These are phyloP conservation scores for Suhomyces taliae DNA, from an alignment of 1,139 yeast genomes.

Conservation along the genomic window DNA sequence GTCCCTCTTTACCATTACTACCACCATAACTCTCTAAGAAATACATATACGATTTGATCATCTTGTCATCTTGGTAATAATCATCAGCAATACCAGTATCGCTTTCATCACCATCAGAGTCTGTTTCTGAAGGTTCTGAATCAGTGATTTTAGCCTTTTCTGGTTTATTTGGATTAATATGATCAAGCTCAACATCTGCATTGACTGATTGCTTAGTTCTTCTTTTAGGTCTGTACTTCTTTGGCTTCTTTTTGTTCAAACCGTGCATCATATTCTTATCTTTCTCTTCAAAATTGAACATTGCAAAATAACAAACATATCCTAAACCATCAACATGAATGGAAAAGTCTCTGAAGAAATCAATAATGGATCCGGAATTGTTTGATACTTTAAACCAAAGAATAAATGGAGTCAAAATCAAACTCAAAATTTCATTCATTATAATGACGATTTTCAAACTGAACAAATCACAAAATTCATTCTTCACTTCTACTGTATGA, in stretches of 20 bases:
- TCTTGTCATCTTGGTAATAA: constrained; percentile 71
- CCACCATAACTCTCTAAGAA: constrained; percentile 79
- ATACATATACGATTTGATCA: constrained; percentile 87
- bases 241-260: constrained; percentile 28
- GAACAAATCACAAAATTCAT: constrained; percentile 77
- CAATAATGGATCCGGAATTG: constrained; percentile 73
- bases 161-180: constrained; percentile 9
- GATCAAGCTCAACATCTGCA: constrained; percentile 17
- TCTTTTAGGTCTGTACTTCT: constrained; percentile 9
- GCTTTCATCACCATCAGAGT: constrained; percentile 36
- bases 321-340: constrained; percentile 94
- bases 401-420: constrained; percentile 82
- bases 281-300: constrained; percentile 74
- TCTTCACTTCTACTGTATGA: constrained; percentile 80
- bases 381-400: constrained; percentile 80
- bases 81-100: constrained; percentile 31
- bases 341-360: constrained; percentile 85
- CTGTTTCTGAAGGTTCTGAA: constrained; percentile 15
- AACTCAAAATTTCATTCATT: constrained; percentile 74
- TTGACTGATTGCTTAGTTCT: constrained; percentile 6
- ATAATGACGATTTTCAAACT: constrained; percentile 73
- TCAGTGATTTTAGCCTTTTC: constrained; percentile 15
- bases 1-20: constrained; percentile 2
- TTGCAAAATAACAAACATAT: constrained; percentile 90
- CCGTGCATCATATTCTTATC: constrained; percentile 51